Evolutionary conservation across 2,329 filamentous ascomycete species (phyloP).

Genomic region (Harringtonia lauricola): DNA sequence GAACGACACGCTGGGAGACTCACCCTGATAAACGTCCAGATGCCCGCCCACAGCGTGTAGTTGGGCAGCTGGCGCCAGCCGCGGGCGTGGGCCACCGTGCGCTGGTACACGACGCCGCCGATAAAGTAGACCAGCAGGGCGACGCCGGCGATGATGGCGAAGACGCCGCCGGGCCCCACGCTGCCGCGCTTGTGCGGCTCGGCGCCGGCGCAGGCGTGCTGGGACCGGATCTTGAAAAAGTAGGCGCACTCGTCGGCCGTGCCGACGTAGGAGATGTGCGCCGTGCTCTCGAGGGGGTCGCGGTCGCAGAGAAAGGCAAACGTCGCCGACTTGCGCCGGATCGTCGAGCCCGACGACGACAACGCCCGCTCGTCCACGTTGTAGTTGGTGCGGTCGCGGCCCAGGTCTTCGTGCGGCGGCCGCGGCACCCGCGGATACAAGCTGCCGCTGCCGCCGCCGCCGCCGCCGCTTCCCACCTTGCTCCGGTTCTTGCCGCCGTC

Average conservation of each 20-base stretch:
- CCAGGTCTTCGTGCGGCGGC: background rate
- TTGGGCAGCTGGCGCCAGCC: slow-evolving; percentile 95
- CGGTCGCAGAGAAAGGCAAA: slow-evolving; percentile 91
- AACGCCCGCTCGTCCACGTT: background rate
- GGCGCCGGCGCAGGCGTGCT: slow-evolving; percentile 62
- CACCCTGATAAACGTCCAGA: slow-evolving; percentile 77
- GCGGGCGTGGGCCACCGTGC: slow-evolving; percentile 84
- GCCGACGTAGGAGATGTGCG: slow-evolving; percentile 74
- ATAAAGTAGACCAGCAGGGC: slow-evolving; percentile 81
- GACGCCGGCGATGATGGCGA: slow-evolving; percentile 70
- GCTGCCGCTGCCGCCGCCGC: slow-evolving; percentile 19
- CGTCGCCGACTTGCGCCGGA: slow-evolving; percentile 63
- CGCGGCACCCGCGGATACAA: slow-evolving; percentile 13
- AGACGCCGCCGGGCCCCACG: slow-evolving; percentile 63
- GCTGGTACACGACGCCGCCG: slow-evolving; percentile 90
- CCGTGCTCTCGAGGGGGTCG: slow-evolving; percentile 57
- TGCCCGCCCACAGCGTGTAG: slow-evolving; percentile 82
- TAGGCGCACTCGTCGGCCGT: slow-evolving; percentile 89
- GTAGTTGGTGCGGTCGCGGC: background rate
- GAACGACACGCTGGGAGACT: slow-evolving; percentile 19
- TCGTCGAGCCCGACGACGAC: slow-evolving; percentile 22
- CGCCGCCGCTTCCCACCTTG: slow-evolving; percentile 17
- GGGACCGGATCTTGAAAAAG: slow-evolving; percentile 85
- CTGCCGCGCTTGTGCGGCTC: slow-evolving; percentile 63
- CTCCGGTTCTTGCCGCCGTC: too few species aligned